Evolutionary conservation across 2,329 filamentous ascomycete species (phyloP).

Genomic region (Aschersonia sp.): DNA sequence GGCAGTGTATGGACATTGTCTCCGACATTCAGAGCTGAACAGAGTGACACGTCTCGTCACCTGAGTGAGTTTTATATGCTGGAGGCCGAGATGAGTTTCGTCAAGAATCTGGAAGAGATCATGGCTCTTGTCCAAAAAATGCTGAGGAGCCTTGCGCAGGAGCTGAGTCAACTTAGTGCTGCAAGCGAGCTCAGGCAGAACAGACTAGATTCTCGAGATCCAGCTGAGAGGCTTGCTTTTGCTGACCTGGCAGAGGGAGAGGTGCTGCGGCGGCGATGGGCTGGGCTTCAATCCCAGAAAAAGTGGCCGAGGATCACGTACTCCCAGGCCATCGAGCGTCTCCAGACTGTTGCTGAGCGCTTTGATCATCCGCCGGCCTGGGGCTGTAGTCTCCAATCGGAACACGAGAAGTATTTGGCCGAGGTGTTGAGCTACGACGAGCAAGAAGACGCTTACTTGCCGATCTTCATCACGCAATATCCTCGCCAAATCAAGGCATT

Average conservation of each 20-base stretch:
- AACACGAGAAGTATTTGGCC: constrained; percentile 86
- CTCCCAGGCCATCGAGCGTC: constrained; percentile 54
- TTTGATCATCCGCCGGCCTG: constrained; percentile 61
- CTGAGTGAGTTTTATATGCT: constrained; percentile 99
- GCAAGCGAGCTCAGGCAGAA: constrained; percentile 27
- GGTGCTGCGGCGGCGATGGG: constrained; percentile 56
- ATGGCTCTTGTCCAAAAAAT: constrained; percentile 73
- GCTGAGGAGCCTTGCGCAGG: constrained; percentile 38
- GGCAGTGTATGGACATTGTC: constrained; percentile 89
- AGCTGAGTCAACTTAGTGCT: constrained; percentile 24
- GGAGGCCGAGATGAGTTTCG: constrained; percentile 78
- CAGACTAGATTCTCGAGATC: constrained; percentile 18
- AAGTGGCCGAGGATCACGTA: constrained; percentile 77
- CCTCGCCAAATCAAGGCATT: constrained; percentile 84
- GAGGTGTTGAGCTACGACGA: constrained; percentile 39
- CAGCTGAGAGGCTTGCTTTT: constrained; percentile 26
- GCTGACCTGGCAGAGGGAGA: constrained; percentile 25
- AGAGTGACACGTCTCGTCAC: constrained; percentile 84
- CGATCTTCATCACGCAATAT: constrained; percentile 88
- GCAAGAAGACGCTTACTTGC: constrained; percentile 35
- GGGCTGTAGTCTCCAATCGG: constrained; percentile 65
- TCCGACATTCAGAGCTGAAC: constrained; percentile 85
- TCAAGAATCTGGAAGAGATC: constrained; percentile 51
- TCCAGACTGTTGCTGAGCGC: constrained; percentile 42
- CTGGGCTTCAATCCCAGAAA: constrained; percentile 37